Percentiles rank a stretch among this genome's conserved stretches.
Evolutionary conservation across 2,329 filamentous ascomycete genomes (phyloP).

Genomic region (Penicillium sp.): DNA sequence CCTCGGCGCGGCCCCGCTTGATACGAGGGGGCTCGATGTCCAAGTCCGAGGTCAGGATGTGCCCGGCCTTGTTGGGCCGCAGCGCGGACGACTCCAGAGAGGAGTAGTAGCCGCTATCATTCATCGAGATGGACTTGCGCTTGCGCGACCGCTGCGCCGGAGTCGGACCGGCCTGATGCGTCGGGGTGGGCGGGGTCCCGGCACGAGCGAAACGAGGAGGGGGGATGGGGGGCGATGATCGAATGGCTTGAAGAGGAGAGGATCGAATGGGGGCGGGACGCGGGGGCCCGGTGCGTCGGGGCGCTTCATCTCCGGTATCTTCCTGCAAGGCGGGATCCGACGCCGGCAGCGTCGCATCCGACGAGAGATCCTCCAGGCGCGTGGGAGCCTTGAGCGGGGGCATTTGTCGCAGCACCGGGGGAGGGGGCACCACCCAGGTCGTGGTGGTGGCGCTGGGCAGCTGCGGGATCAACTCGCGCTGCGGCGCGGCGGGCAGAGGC

Average conservation of each 20-base stretch:
- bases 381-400: constrained; percentile 18
- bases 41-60: constrained; percentile 67
- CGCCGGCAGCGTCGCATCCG: constrained; percentile 69
- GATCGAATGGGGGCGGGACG: constrained; percentile 35
- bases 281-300: constrained; percentile 18
- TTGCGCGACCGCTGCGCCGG: constrained; percentile 60
- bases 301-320: constrained; percentile 45
- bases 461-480: constrained; percentile 25
- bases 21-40: constrained; percentile 69
- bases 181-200: constrained; percentile 67
- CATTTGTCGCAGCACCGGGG: constrained; percentile 13
- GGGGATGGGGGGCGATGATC: constrained; percentile 83
- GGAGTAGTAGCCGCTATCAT: constrained; percentile 95
- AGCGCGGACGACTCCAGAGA: constrained; percentile 87
- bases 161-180: constrained; percentile 57
- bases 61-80: constrained; percentile 59
- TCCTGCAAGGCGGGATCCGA: constrained; percentile 59
- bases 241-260: constrained; percentile 55
- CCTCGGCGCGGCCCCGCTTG: constrained; percentile 86
- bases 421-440: constrained; percentile 32
- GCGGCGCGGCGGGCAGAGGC: constrained; percentile 31
- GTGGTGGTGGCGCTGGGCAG: constrained; percentile 28
- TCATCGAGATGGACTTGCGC: constrained; percentile 72
- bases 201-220: constrained; percentile 52
- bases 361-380: constrained; percentile 55